Conservation (phyloP, 1,139 yeast genomes). For the Lodderomyces orthopsilosis region DNA sequence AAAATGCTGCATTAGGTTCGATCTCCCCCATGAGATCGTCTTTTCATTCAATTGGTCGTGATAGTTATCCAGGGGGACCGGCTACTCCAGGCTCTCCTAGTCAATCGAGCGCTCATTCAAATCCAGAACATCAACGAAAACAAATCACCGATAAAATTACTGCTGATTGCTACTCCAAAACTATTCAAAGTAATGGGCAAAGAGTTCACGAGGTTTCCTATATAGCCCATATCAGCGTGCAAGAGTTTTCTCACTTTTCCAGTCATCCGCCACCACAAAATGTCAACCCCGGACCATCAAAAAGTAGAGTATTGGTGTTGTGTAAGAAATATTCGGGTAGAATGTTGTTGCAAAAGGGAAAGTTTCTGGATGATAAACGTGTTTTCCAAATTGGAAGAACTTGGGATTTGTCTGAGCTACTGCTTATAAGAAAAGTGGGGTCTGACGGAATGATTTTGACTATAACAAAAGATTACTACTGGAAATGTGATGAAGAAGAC, state of each 20-base stretch:
- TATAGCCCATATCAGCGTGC: conserved; percentile 37
- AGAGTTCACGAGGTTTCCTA: conserved; percentile 33
- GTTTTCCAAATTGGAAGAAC: conserved; percentile 88
- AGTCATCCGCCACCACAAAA: conserved; percentile 40
- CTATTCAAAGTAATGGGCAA: conserved; percentile 28
- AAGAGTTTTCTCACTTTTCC: conserved; percentile 40
- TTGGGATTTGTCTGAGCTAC: conserved; percentile 81
- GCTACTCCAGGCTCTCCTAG: conserved; percentile 9
- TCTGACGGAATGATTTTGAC: conserved; percentile 58
- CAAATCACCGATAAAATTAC: conserved; percentile 32
- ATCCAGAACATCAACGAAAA: conserved; percentile 16
- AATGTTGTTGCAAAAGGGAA: conserved; percentile 80
- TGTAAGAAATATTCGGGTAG: conserved; percentile 53
- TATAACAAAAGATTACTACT: conserved; percentile 78
- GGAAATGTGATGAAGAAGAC: conserved; percentile 71
- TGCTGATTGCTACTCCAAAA: conserved; percentile 42
- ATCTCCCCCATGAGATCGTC: conserved; percentile 5
- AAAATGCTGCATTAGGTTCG: background rate
- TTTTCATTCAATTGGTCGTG: background rate
- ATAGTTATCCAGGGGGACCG: background rate
- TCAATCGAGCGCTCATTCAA: conserved; percentile 5
- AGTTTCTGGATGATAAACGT: conserved; percentile 66
- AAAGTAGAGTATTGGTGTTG: conserved; percentile 39
- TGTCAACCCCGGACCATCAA: conserved; percentile 32
- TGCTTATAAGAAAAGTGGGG: conserved; percentile 50